These are phyloP conservation scores for Mycotypha africana DNA, from an alignment of 371 early-diverging fungal species.

Conservation along the genomic window DNA sequence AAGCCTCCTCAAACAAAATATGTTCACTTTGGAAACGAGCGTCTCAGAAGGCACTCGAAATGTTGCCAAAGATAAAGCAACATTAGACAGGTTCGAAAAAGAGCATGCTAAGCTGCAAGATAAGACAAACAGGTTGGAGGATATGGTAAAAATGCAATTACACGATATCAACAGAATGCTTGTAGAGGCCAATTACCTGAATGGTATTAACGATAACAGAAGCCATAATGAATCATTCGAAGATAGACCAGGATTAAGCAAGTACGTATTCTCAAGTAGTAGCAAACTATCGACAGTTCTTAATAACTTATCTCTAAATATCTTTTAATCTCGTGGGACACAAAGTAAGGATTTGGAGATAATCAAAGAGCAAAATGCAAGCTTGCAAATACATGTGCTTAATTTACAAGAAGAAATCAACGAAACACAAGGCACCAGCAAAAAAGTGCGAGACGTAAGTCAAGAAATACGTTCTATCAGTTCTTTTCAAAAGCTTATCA, in stretches of 20 bases:
- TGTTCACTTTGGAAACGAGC: slow-evolving; percentile 20
- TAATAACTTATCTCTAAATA: no score
- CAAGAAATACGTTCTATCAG: no score
- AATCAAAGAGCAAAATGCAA: slow-evolving; percentile 60
- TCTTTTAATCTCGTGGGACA: not conserved
- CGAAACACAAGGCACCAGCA: slow-evolving; percentile 62
- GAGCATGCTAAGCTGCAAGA: slow-evolving; percentile 57
- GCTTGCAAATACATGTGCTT: slow-evolving; percentile 50
- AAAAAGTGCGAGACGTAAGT: slow-evolving; percentile 72
- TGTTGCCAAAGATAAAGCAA: slow-evolving; percentile 26
- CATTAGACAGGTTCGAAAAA: slow-evolving; percentile 35
- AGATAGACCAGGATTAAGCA: slow-evolving; percentile 34
- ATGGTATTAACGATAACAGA: slow-evolving; percentile 31
- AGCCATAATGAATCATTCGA: slow-evolving; percentile 20
- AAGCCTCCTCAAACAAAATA: slow-evolving; percentile 26
- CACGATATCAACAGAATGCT: slow-evolving; percentile 67
- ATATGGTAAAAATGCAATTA: slow-evolving; percentile 58
- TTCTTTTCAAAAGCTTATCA: not conserved
- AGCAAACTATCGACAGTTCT: no score
- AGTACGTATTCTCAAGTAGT: slow-evolving; percentile 18
- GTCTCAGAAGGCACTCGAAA: slow-evolving; percentile 36
- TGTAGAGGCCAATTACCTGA: slow-evolving; percentile 53
- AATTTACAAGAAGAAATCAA: slow-evolving; percentile 68
- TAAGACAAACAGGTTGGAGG: slow-evolving; percentile 55
- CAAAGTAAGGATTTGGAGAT: slow-evolving; percentile 41